Conservation (phyloP, 345 rosid species). For the Pugionium cornutum region DNA sequence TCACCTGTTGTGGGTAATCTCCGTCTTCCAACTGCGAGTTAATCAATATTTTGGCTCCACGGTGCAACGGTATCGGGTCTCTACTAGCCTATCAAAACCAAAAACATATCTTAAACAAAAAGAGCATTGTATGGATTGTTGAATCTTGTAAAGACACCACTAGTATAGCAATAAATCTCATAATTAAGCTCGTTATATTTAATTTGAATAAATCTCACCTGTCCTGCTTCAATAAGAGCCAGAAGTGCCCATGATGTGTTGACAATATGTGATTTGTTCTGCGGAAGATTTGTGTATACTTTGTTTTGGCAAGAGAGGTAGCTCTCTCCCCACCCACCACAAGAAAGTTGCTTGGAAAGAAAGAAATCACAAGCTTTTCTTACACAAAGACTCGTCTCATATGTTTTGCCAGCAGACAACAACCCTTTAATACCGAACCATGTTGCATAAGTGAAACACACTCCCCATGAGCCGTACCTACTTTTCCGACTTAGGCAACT, state of each 20-base stretch:
- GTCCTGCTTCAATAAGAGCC: constrained; percentile 29
- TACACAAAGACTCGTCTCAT: background rate
- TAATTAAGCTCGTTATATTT: too few relatives aligned
- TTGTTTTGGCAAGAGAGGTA: constrained; percentile 57
- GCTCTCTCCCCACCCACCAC: constrained; percentile 82
- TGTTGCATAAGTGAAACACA: constrained; percentile 76
- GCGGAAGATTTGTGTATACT: constrained; percentile 25
- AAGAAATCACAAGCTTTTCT: constrained; percentile 26
- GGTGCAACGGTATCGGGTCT: constrained; percentile 32
- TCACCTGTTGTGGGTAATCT: constrained; percentile 66
- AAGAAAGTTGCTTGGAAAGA: constrained; percentile 48
- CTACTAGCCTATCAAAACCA: background rate
- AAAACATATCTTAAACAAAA: too few relatives aligned
- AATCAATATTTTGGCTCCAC: constrained; percentile 55
- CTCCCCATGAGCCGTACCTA: constrained; percentile 86
- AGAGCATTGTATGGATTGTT: too few relatives aligned
- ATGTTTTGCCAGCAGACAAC: constrained; percentile 50
- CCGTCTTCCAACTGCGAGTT: constrained; percentile 59
- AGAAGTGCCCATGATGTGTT: constrained; percentile 28
- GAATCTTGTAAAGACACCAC: too few relatives aligned
- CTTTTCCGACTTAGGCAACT: background rate
- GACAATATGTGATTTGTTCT: constrained; percentile 13
- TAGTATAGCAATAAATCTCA: too few relatives aligned
- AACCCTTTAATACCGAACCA: constrained; percentile 77
- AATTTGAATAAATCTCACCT: constrained; percentile 7